Base-by-base conservation (phyloP, 768 basidiomycete species). In the Trametes cubensis region DNA sequence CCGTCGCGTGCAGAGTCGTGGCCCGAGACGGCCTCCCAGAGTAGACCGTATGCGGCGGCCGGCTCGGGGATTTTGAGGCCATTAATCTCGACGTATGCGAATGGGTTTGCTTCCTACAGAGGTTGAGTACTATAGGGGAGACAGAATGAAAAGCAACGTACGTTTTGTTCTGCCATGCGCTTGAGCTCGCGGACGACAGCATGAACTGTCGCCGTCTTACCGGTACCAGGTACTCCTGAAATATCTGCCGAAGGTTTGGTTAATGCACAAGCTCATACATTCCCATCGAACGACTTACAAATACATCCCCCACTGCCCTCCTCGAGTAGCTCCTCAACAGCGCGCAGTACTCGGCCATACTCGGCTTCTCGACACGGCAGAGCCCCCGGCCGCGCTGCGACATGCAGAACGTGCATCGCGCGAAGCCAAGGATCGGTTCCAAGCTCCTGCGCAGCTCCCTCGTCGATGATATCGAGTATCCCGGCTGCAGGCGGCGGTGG, bases 141-240 rank as follows among this genome's bases (percentile, higher is more conserved):
- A 25, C 6, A 26, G 18, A 41, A 14, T 20, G 5, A 18, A 6
- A 20, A 15, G 13, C 28, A 13, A 77, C 87, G 28, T 65, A 94
- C 93, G 65, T 85, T 87, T 57, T 85, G 81, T 71, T 90, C 83
- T 1, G 95, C 95, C 85, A 95, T 92, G 41, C 88, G 81, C 70
- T 93, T 95, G 13, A 98, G 80, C 71, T 96, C 92, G 40, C 92
- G 83, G 34, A 98, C 85, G 25, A 97, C 89, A 0, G 90, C 91
- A 68, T 98, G 95, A 0, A 98, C 95, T 0, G 97, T 98, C 0
- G 97, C 97, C 0, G 97, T 99, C 77, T 98, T 99, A 10, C 97
- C 96, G 2, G 96, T 98, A 7, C 97, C 96, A n/a, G 96, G 97
- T 7, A 98, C 94, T 10, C 97, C 96, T 7, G 95, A 95, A 50